These are phyloP conservation scores for Knufia petricola DNA, from an alignment of 2,329 filamentous ascomycete species.

Conservation along the genomic window DNA sequence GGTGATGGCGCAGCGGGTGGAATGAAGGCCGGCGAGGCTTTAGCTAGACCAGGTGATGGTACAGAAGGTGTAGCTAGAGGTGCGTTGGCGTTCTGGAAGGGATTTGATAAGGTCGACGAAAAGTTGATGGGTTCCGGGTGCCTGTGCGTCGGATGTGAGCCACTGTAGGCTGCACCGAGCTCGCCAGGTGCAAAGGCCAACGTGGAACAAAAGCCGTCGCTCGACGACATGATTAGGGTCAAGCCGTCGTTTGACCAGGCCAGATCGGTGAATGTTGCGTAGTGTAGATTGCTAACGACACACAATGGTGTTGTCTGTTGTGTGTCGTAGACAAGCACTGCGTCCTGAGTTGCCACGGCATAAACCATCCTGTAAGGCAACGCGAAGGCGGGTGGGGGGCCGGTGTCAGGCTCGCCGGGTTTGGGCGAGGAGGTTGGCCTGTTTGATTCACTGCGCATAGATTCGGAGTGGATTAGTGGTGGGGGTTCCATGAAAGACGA, in stretches of 20 bases:
- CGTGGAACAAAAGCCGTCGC: constrained; percentile 92
- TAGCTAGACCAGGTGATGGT: constrained; percentile 47
- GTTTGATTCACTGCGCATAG: constrained; percentile 38
- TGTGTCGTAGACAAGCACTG: constrained; percentile 89
- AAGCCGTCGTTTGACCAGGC: constrained; percentile 76
- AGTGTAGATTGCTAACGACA: constrained; percentile 92
- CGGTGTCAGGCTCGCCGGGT: constrained; percentile 41
- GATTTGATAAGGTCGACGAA: constrained; percentile 27
- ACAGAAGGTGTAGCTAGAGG: constrained; percentile 64
- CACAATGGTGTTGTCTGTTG: constrained; percentile 91
- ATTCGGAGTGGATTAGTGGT: constrained; percentile 44
- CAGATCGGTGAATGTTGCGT: constrained; percentile 92
- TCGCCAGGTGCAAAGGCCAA: constrained; percentile 77
- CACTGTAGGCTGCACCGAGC: constrained; percentile 70
- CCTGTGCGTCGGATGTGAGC: constrained; percentile 43
- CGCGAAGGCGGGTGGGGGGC: constrained; percentile 59
- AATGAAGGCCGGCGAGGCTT: constrained; percentile 48
- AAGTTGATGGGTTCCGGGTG: constrained; percentile 22
- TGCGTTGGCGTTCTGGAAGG: constrained; percentile 47
- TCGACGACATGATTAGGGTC: constrained; percentile 88
- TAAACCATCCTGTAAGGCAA: constrained; percentile 92
- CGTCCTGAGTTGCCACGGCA: constrained; percentile 92
- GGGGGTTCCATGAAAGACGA: constrained; percentile 72
- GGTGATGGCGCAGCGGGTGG: constrained; percentile 48
- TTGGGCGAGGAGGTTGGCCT: constrained; percentile 47